A percentile compares a stretch with the other conserved stretches of the same genome.
Evolutionary conservation across 2,329 filamentous ascomycete species (phyloP).

Genomic region (Clarireedia paspali): DNA sequence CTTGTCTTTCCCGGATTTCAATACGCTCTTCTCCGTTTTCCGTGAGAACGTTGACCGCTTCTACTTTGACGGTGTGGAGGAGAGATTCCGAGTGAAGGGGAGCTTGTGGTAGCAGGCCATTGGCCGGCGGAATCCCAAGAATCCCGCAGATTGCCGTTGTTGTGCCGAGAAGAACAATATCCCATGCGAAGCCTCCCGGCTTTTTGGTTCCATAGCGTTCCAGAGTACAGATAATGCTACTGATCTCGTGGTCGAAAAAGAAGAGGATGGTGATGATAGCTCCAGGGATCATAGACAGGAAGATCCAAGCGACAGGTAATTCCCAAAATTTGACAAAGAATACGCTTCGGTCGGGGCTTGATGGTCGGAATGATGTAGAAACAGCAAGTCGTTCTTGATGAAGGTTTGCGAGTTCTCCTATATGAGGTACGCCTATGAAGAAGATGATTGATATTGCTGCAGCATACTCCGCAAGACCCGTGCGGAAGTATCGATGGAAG

Average conservation of each 20-base stretch:
- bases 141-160: no score
- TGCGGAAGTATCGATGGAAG: no score
- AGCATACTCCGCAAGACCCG: no score
- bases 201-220: slow-evolving; percentile 53
- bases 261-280: slow-evolving; percentile 60
- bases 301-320: slow-evolving; percentile 49
- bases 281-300: slow-evolving; percentile 53
- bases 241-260: slow-evolving; percentile 64
- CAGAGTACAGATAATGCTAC: slow-evolving; percentile 59
- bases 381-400: no score
- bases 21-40: slow-evolving; percentile 5
- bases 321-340: slow-evolving; percentile 17
- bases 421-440: neutral
- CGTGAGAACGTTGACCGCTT: no score
- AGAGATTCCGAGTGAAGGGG: no score
- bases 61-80: no score
- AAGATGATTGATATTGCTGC: neutral
- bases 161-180: no score
- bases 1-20: slow-evolving; percentile 32
- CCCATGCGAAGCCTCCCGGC: slow-evolving; percentile 33
- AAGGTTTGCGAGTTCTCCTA: neutral
- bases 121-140: no score
- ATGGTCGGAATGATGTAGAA: no score
- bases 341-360: no score
- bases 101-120: no score